Percentiles rank a stretch among this genome's conserved stretches.
These are phyloP conservation scores for Dysphania ambrosioides DNA, from an alignment of 148 eudicot genomes.

Conservation along the genomic window DNA sequence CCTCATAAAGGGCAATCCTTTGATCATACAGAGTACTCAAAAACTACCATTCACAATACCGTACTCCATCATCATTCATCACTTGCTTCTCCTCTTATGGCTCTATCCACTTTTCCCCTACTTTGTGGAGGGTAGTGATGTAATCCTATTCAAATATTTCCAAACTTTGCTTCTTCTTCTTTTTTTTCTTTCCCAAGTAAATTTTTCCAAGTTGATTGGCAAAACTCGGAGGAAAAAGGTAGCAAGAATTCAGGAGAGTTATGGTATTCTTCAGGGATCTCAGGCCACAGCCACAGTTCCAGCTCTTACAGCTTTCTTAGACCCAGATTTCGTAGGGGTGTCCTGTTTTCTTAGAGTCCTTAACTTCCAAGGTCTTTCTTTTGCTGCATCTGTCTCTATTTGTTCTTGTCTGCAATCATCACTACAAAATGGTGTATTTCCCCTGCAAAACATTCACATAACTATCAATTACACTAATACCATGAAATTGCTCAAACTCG, in stretches of 20 bases:
- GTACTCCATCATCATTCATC: conserved; percentile 5
- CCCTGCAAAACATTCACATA: conserved; percentile 45
- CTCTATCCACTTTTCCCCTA: neutral
- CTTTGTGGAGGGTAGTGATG: neutral
- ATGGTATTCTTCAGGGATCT: no score
- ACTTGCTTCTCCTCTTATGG: neutral
- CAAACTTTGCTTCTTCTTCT: no score
- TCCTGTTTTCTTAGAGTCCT: conserved; percentile 25
- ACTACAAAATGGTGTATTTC: conserved; percentile 85
- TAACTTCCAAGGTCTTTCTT: conserved; percentile 42
- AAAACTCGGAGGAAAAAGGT: conserved; percentile 1
- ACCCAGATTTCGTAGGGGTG: conserved; percentile 18
- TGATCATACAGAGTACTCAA: no score
- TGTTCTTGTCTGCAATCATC: conserved; percentile 84
- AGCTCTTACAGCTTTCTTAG: conserved; percentile 26
- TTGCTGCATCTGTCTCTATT: conserved; percentile 62
- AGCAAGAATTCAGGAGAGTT: neutral
- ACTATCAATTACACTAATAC: neutral
- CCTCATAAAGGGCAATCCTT: no score
- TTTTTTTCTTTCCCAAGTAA: no score
- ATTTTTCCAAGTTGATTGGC: neutral
- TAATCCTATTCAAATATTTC: neutral
- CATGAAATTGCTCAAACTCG: neutral
- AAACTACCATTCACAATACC: no score
- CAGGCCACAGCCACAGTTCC: conserved; percentile 32